Conservation (phyloP, 768 basidiomycete species). For the Termitomyces sp. region DNA sequence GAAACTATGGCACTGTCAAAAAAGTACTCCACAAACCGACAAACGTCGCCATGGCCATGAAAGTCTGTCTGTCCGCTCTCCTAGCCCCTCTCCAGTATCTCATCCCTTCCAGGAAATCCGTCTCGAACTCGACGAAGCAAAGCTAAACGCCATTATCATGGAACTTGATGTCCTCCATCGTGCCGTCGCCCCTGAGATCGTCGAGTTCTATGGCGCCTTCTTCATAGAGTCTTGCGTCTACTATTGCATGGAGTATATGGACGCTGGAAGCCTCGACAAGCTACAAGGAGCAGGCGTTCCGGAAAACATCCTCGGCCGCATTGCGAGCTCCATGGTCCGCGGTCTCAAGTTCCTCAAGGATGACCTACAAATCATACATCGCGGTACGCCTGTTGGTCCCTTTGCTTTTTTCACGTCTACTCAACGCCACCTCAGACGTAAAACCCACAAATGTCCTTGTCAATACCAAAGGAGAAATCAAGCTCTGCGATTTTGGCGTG, state of each 20-base stretch:
- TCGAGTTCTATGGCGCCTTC: conserved; percentile 99
- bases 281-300: conserved; percentile 57
- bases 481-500: conserved; percentile 98
- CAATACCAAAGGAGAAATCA: conserved; percentile 83
- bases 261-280: conserved; percentile 93
- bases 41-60: conserved; percentile 98
- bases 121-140: conserved; percentile 88
- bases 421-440: conserved; percentile 50
- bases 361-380: conserved; percentile 74
- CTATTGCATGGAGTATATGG: conserved; percentile 99
- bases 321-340: conserved; percentile 77
- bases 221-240: conserved; percentile 99
- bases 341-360: conserved; percentile 97
- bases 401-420: not conserved
- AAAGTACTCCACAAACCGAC: conserved; percentile 92
- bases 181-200: conserved; percentile 84
- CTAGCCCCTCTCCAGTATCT: conserved; percentile 3
- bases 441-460: conserved; percentile 94
- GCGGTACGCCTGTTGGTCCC: conserved; percentile 27
- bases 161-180: conserved; percentile 98
- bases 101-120: conserved; percentile 78
- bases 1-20: conserved; percentile 97
- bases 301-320: conserved; percentile 79
- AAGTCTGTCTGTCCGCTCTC: conserved; percentile 49
- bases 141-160: conserved; percentile 96